Evolutionary conservation across 148 eudicot species (phyloP), one percentile per base, ranked within the genome.

Genomic region (Camellia granthamiana): DNA sequence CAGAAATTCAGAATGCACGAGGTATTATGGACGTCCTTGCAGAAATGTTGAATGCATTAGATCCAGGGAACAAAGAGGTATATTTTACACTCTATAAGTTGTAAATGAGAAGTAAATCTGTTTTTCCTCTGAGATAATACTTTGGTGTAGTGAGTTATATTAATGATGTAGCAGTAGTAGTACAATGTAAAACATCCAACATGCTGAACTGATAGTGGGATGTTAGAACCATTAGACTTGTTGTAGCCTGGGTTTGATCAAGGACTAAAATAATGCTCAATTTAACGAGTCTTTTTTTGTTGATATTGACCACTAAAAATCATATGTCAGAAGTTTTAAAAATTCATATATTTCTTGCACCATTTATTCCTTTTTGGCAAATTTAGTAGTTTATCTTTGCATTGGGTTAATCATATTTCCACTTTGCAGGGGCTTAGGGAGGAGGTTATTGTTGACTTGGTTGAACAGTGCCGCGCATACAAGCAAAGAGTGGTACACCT

Each of bases 401-500:
- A 6, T 66, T 59, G 38, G 13, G 47, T 42, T 58, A 60, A 19
- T 56, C 63, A n/a, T 60, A 52, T 71, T 61, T 44, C 12, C 63
- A 78, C 63, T 69, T 82, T 85, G 79, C 89, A 96, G 99, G 97
- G 92, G 65, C 83, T 92, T 61, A 91, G 87, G 77, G 97, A 96
- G 85, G 99, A 96, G 85, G 97, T 92, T 79, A 89, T 96, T 79
- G 90, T 89, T 77, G 99, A 96, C 88, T 90, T 96, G 88, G 99
- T 96, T 73, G 95, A 87, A 58, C 99, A 96, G 81, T 96, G 99
- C 80, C 98, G 98, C 62, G 85, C 92, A 3, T 93, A 88, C 90
- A 96, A 96, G 87, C 93, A 87, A 83, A 92, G 99, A 90, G 93
- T 93, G 72, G 94, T 96, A 78, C 98, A 92, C 90, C 93, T 96